Percentiles rank a stretch among this genome's conserved stretches.
Conservation (phyloP, 495 filamentous ascomycete genomes). For the Trichoderma reesei region DNA sequence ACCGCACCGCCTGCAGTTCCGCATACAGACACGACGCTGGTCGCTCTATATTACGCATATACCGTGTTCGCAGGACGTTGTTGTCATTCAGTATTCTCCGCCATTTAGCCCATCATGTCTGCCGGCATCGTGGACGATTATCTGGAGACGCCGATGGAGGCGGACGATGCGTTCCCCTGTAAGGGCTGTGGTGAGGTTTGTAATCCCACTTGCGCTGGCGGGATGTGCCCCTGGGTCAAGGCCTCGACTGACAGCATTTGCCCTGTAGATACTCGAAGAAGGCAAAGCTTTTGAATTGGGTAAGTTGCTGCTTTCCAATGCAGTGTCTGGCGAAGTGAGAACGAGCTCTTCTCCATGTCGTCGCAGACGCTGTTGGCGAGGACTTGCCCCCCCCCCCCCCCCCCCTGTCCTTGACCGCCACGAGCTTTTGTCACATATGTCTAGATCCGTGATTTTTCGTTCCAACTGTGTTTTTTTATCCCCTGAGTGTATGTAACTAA, state of each 20-base stretch:
- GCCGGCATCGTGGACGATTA: constrained; percentile 44
- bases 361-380: too few relatives aligned
- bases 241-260: constrained; percentile 19
- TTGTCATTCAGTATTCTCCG: background rate
- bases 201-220: background rate
- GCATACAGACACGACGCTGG: background rate
- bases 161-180: constrained; percentile 87
- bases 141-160: constrained; percentile 71
- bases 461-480: background rate
- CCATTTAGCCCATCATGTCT: constrained; percentile 1
- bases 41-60: background rate
- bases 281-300: constrained; percentile 97
- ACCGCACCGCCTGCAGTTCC: background rate
- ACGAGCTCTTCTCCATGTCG: too few relatives aligned
- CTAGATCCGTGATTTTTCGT: constrained; percentile 1
- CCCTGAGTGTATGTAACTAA: background rate
- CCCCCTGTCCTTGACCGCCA: background rate
- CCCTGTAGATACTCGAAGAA: constrained; percentile 79
- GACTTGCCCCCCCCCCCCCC: too few relatives aligned
- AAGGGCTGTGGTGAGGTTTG: constrained; percentile 95
- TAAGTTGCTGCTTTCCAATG: constrained; percentile 39
- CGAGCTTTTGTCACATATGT: background rate
- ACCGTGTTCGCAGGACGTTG: too few relatives aligned
- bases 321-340: too few relatives aligned
- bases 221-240: background rate